phyloP scores from a whole-genome alignment of 2,329 filamentous ascomycete genomes.

The Aspergillus pseudoterreus region DNA sequence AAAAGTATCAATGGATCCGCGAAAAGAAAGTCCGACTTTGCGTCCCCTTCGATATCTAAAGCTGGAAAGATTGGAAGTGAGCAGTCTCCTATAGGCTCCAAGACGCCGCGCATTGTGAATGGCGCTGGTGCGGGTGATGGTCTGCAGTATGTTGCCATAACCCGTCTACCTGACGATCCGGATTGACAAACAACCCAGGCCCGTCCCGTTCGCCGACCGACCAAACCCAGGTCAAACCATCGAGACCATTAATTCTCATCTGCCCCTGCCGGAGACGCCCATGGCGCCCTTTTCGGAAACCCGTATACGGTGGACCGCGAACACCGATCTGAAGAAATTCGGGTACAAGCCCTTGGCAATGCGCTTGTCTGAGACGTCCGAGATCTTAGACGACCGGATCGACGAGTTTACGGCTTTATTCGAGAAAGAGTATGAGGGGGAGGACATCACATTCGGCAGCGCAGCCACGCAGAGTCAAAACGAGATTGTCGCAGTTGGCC shows the following conservation, averaged over 20 bases:
- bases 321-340: slow-evolving; percentile 86
- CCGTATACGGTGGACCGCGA: slow-evolving; percentile 78
- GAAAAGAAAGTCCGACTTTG: slow-evolving; percentile 52
- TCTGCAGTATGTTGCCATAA: slow-evolving; percentile 32
- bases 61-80: slow-evolving; percentile 42
- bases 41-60: slow-evolving; percentile 44
- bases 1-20: slow-evolving; percentile 40
- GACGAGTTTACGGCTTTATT: slow-evolving; percentile 78
- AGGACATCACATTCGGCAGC: slow-evolving; percentile 80
- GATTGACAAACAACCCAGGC: slow-evolving; percentile 33
- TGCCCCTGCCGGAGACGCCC: slow-evolving; percentile 64
- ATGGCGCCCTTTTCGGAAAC: slow-evolving; percentile 69
- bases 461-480: slow-evolving; percentile 79
- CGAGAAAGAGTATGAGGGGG: slow-evolving; percentile 69
- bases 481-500: slow-evolving; percentile 84
- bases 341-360: slow-evolving; percentile 90
- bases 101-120: slow-evolving; percentile 37
- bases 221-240: slow-evolving; percentile 75
- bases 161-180: background rate
- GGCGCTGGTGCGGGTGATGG: slow-evolving; percentile 23
- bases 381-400: slow-evolving; percentile 91
- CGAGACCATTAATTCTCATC: slow-evolving; percentile 77
- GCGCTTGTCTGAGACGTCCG: slow-evolving; percentile 88
- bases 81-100: slow-evolving; percentile 49
- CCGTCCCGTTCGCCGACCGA: slow-evolving; percentile 70